phyloP scores from a whole-genome alignment of 2,329 filamentous ascomycete genomes.

The Cercospora sp. region DNA sequence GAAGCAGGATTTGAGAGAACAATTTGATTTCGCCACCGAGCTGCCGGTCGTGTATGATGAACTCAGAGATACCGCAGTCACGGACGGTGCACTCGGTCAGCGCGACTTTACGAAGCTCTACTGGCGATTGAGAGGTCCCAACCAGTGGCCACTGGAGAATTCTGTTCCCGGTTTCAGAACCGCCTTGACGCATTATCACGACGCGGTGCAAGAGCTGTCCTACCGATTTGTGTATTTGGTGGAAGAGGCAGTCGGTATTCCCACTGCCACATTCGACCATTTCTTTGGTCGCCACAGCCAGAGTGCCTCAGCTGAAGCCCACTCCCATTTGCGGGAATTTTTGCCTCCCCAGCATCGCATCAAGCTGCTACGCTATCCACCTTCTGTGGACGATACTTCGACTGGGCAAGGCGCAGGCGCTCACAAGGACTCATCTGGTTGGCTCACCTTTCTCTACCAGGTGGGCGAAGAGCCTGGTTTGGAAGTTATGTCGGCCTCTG shows the following conservation, averaged over 20 bases:
- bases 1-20: constrained; percentile 55
- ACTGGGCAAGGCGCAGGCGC: constrained; percentile 58
- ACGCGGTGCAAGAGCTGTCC: constrained; percentile 53
- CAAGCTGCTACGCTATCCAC: constrained; percentile 59
- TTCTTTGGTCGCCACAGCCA: too few relatives aligned
- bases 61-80: constrained; percentile 33
- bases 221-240: constrained; percentile 59
- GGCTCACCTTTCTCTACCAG: constrained; percentile 66
- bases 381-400: constrained; percentile 23
- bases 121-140: constrained; percentile 46
- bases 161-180: constrained; percentile 38
- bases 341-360: constrained; percentile 58
- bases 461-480: constrained; percentile 56
- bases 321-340: too few relatives aligned
- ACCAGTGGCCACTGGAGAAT: constrained; percentile 41
- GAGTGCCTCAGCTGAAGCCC: too few relatives aligned
- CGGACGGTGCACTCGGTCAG: constrained; percentile 40
- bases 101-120: constrained; percentile 43
- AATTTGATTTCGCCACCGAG: constrained; percentile 63
- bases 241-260: constrained; percentile 56
- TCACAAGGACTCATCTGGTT: constrained; percentile 64
- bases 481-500: constrained; percentile 53
- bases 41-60: constrained; percentile 43
- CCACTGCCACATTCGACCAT: constrained; percentile 51
- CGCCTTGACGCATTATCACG: constrained; percentile 50